A percentile compares a stretch with the other conserved stretches of the same genome.
phyloP scores from a whole-genome alignment of 1,284 basidiomycete species.

The Sanghuangporus weigelae region DNA sequence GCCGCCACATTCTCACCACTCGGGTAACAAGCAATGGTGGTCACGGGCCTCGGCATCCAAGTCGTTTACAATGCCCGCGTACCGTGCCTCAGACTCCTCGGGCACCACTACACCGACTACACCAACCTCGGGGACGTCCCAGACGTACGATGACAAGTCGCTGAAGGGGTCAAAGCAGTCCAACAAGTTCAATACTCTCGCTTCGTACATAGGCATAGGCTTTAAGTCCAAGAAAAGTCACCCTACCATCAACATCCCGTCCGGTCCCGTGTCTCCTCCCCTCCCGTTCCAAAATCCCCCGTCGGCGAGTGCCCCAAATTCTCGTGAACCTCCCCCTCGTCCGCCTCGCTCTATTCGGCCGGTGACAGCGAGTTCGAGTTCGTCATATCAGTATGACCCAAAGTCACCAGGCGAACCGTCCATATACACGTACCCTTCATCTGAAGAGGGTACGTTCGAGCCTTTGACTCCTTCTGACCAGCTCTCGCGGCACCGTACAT shows the following conservation, averaged over 20 bases:
- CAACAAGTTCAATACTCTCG: conserved; percentile 49
- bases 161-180: conserved; percentile 28
- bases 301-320: conserved; percentile 21
- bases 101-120: conserved; percentile 21
- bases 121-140: conserved; percentile 18
- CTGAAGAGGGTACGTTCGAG: conserved; percentile 13
- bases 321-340: conserved; percentile 10
- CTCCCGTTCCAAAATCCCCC: conserved; percentile 40
- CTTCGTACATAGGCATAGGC: conserved; percentile 57
- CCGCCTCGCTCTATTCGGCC: conserved; percentile 23
- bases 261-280: conserved; percentile 16
- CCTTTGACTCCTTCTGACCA: conserved; percentile 17
- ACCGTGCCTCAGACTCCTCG: conserved; percentile 29
- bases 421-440: conserved; percentile 16
- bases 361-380: conserved; percentile 24
- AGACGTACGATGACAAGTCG: conserved; percentile 26
- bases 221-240: conserved; percentile 53
- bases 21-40: conserved; percentile 18
- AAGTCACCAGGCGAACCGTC: conserved; percentile 16
- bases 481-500: conserved; percentile 15
- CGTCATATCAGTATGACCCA: conserved; percentile 30
- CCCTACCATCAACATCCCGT: conserved; percentile 37
- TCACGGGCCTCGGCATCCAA: conserved; percentile 20
- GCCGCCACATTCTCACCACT: conserved; percentile 8
- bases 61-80: conserved; percentile 28